Conservation (phyloP, 129 eudicot genomes). For the Ambrosia trifida region DNA sequence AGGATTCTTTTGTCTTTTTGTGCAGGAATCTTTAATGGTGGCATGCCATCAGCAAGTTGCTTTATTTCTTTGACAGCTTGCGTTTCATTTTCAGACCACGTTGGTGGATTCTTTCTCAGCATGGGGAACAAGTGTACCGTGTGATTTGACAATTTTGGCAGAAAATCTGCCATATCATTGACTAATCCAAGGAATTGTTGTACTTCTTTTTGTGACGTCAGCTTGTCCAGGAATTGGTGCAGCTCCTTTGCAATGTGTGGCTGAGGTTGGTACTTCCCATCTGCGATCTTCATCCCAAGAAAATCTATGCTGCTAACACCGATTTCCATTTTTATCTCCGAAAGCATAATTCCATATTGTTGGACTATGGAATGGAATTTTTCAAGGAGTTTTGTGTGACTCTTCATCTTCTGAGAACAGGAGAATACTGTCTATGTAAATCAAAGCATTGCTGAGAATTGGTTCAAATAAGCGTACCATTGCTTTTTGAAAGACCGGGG, state of each 20-base stretch:
- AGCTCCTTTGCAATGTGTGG: background rate
- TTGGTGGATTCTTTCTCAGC: too few relatives aligned
- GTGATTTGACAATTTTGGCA: too few relatives aligned
- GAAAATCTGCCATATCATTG: too few relatives aligned
- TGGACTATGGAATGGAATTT: background rate
- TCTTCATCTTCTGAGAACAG: conserved; percentile 2
- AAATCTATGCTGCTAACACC: background rate
- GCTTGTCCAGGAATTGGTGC: too few relatives aligned
- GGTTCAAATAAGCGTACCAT: background rate
- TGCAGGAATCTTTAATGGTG: too few relatives aligned
- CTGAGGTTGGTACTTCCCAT: background rate
- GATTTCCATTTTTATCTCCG: conserved; percentile 3
- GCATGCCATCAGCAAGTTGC: too few relatives aligned
- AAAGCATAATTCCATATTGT: background rate
- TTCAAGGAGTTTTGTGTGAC: background rate
- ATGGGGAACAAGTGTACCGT: too few relatives aligned
- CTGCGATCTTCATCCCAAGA: background rate
- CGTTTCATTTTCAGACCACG: background rate
- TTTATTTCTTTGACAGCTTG: background rate
- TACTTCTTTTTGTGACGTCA: too few relatives aligned
- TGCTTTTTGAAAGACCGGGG: background rate
- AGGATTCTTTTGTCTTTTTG: too few relatives aligned
- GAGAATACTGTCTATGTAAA: background rate
- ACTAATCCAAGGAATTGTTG: too few relatives aligned
- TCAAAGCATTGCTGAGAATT: too few relatives aligned